Evolutionary conservation across 2,329 filamentous ascomycete genomes (phyloP).

Genomic region (Cryoendolithus antarcticus): DNA sequence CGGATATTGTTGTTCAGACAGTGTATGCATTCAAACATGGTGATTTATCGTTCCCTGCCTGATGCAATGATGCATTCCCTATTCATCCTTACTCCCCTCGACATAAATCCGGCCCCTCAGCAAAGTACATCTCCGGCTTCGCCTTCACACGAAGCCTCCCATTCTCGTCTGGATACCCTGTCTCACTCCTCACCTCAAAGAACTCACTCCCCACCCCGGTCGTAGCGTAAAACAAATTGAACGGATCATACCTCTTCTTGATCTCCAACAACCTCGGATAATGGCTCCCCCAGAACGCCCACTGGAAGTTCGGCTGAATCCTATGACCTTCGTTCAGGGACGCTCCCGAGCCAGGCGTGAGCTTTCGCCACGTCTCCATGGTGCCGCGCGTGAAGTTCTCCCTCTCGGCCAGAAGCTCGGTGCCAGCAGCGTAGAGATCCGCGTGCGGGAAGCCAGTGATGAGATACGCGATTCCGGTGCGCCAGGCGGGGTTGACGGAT

Average conservation of each 20-base stretch:
- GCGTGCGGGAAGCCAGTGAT: conserved; percentile 1
- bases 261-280: conserved; percentile 17
- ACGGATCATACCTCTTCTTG: conserved; percentile 22
- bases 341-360: conserved; percentile 5
- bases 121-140: conserved; percentile 1
- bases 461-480: conserved; percentile 6
- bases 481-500: conserved; percentile 8
- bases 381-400: conserved; percentile 4
- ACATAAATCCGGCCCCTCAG: conserved; percentile 2
- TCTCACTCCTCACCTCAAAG: conserved; percentile 2
- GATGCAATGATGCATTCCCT: too few species aligned
- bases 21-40: too few species aligned
- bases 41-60: too few species aligned
- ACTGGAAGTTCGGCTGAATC: conserved; percentile 14
- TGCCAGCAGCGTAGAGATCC: not conserved
- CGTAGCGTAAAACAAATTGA: conserved; percentile 12
- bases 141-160: conserved; percentile 1
- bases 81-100: too few species aligned
- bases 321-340: conserved; percentile 7
- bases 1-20: too few species aligned
- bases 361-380: conserved; percentile 4
- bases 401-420: conserved; percentile 3
- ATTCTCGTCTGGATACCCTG: conserved; percentile 1
- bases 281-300: conserved; percentile 21
- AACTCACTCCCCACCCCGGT: conserved; percentile 5